Percentiles rank a stretch among this genome's conserved stretches.
Conservation (phyloP, 805 yeast genomes). For the Jamesozyma rosinii region DNA sequence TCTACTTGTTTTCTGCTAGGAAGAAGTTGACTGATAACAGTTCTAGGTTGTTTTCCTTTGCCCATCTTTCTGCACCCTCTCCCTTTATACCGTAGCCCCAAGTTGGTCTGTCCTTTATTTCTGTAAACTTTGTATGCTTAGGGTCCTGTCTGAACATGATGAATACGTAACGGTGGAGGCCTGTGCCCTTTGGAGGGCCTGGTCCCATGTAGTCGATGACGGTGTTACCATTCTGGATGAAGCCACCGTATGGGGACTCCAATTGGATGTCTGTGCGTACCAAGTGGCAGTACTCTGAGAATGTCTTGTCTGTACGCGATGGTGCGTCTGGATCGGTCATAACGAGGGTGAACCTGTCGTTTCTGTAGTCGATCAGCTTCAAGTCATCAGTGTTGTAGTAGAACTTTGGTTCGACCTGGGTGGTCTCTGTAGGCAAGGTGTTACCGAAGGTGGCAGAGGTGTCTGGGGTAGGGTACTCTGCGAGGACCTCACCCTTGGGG, state of each 20-base stretch:
- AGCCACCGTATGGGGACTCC: conserved; percentile 17
- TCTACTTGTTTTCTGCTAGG: conserved; percentile 51
- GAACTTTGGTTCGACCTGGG: conserved; percentile 59
- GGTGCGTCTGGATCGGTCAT: conserved; percentile 92
- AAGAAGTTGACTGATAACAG: conserved; percentile 76
- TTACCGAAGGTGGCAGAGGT: conserved; percentile 66
- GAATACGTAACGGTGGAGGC: conserved; percentile 79
- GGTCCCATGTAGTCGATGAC: conserved; percentile 62
- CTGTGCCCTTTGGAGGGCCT: conserved; percentile 73
- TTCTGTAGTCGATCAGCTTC: neutral
- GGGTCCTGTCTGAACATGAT: conserved; percentile 54
- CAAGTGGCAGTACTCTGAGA: conserved; percentile 77
- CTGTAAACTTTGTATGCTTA: neutral
- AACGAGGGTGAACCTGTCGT: conserved; percentile 49
- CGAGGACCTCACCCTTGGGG: conserved; percentile 22
- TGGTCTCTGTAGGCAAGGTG: conserved; percentile 50
- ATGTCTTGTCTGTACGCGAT: conserved; percentile 59
- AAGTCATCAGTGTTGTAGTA: conserved; percentile 48
- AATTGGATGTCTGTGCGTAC: conserved; percentile 44
- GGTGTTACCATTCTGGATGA: conserved; percentile 28
- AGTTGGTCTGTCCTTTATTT: conserved; percentile 24
- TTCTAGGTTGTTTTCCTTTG: conserved; percentile 48
- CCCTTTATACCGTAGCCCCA: conserved; percentile 88
- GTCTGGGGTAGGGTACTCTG: conserved; percentile 19
- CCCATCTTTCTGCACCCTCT: conserved; percentile 65